A percentile compares a stretch with the other conserved stretches of the same genome.
These are phyloP conservation scores for Amanita polypyramis DNA, from an alignment of 768 basidiomycete species.

Conservation along the genomic window DNA sequence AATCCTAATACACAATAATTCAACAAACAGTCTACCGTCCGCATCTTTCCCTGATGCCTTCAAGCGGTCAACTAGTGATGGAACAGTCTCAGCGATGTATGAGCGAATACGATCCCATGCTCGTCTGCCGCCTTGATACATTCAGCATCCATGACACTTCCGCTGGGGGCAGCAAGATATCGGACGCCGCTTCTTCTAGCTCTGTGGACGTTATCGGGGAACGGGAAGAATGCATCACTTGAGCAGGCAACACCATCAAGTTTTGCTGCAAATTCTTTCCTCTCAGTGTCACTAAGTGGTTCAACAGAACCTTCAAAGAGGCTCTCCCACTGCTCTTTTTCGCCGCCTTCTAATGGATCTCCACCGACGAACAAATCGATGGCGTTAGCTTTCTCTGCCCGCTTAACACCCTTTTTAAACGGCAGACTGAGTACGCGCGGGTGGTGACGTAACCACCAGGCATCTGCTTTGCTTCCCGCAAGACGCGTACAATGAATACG, in stretches of 20 bases:
- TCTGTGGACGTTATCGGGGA: conserved; percentile 95
- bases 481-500: conserved; percentile 99
- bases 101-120: conserved; percentile 82
- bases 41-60: too few species aligned
- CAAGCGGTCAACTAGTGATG: conserved; percentile 47
- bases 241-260: conserved; percentile 86
- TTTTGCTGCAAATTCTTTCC: conserved; percentile 59
- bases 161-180: conserved; percentile 86
- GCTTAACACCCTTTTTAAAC: conserved; percentile 96
- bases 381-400: conserved; percentile 97
- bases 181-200: conserved; percentile 85
- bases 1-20: too few species aligned
- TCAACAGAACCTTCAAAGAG: conserved; percentile 68
- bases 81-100: conserved; percentile 83
- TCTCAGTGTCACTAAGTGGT: conserved; percentile 59
- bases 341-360: conserved; percentile 79
- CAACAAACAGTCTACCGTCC: too few species aligned
- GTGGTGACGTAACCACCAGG: conserved; percentile 99
- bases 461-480: conserved; percentile 95
- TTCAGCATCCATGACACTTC: conserved; percentile 95
- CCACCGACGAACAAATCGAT: conserved; percentile 94
- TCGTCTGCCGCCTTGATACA: conserved; percentile 97
- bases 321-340: conserved; percentile 85
- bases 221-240: conserved; percentile 99
- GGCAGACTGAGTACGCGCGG: conserved; percentile 85